phyloP scores from a whole-genome alignment of 78 protist species.

The Planoprotostelium fungivorum region DNA sequence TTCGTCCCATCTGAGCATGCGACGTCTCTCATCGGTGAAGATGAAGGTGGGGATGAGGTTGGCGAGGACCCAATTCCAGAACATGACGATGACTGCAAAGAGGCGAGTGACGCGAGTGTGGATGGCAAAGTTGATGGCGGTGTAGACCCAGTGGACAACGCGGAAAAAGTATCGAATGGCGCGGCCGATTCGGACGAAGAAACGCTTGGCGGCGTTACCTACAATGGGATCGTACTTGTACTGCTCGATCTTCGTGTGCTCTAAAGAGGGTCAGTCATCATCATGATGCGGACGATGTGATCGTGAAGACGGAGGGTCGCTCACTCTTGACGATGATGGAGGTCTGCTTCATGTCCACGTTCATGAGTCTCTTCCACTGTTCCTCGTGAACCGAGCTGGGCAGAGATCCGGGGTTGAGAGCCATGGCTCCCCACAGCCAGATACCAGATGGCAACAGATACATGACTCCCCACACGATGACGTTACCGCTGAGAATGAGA shows the following conservation, averaged over 20 bases:
- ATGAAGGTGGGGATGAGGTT: background rate
- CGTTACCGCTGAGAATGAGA: background rate
- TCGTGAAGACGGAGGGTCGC: no score
- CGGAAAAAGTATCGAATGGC: background rate
- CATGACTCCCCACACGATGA: background rate
- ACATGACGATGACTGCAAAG: background rate
- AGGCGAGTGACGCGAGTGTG: background rate
- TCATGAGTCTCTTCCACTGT: background rate
- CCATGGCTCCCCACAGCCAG: conserved; percentile 1
- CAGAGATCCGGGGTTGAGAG: background rate
- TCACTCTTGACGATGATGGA: background rate
- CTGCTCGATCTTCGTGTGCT: background rate
- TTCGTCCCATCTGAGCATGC: background rate
- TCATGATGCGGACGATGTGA: no score
- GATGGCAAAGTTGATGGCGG: conserved; percentile 2
- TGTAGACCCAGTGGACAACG: background rate
- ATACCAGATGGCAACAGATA: background rate
- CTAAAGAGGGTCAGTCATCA: background rate
- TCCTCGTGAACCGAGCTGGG: background rate
- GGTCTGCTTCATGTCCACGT: background rate
- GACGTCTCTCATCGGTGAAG: background rate
- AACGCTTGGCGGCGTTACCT: background rate
- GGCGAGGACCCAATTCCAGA: background rate
- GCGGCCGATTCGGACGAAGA: background rate
- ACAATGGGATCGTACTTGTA: background rate